Base-by-base conservation (phyloP, 2,329 filamentous ascomycete species). In the Cladosporium sp. region DNA sequence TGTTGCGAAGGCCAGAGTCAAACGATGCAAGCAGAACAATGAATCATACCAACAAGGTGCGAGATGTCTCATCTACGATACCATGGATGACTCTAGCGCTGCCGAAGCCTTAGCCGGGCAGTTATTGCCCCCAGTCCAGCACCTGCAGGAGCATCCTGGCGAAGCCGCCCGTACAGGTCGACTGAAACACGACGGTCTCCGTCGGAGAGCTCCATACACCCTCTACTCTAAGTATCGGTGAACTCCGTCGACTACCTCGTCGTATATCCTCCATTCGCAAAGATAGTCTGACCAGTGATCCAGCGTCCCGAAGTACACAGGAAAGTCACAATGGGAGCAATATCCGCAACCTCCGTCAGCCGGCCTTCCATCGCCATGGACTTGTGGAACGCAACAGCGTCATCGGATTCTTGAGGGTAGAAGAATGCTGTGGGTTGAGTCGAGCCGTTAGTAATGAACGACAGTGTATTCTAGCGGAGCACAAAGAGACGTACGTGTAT, bases 271-370 rank as follows among this genome's bases (percentile, higher is more conserved):
- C 59, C 59, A 26, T 61, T 61, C 11, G 59, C 26, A 36, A 61
- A 51, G 26, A 61, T 61, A 18, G 47, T 47, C 59, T 61, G 59
- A 1, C 59, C 59, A 52, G 32, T 68, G 18, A 68, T 65, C 67
- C 67, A 68, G 7, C 38, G n/a, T 6, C 67, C 67, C 28, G 57
- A 41, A 18, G 65, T 65, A 30, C 65, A 64, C 44, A 68, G 44
- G 44, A 68, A 68, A 30, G 21, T 58, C n/a, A 68, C 58, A 52
- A 68, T 66, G 3, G 67, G 67, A 4, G 67, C 65, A 36, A 68
- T 67, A 54, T 68, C 65, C 49, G 47, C 30, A 18, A 68, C 52
- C 24, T 68, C 54, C 6, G 67, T 68, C 54, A 68, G 32, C 15
- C 65, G 30, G 10, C 61, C 61, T 11, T 49, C 67, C 54, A 68